A percentile compares a stretch with the other conserved stretches of the same genome.
Evolutionary conservation across 768 basidiomycete genomes (phyloP).

Genomic region (Boletus reticuloceps): DNA sequence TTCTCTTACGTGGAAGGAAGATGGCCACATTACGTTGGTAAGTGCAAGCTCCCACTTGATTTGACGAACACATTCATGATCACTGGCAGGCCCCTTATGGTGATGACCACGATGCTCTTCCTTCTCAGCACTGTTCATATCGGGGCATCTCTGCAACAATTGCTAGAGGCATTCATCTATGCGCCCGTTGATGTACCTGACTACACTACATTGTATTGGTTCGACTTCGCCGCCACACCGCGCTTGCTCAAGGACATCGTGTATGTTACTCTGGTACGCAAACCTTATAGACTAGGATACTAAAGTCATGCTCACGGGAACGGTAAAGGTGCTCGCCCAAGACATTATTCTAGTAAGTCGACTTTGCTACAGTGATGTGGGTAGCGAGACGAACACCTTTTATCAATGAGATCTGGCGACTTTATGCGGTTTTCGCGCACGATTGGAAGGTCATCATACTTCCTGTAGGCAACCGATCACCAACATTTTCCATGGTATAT

Average conservation of each 20-base stretch:
- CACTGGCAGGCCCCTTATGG: background rate
- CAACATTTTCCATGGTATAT: background rate
- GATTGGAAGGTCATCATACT: conserved; percentile 1
- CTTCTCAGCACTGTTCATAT: background rate
- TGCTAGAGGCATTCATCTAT: conserved; percentile 1
- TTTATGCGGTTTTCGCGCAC: background rate
- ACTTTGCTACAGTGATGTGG: background rate
- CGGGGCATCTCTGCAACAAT: background rate
- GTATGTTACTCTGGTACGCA: background rate
- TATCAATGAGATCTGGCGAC: conserved; percentile 2
- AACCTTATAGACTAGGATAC: background rate
- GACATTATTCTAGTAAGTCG: background rate
- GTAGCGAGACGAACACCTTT: background rate
- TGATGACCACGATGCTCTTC: background rate
- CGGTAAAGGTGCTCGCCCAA: background rate
- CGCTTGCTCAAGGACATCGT: background rate
- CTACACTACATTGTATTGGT: conserved; percentile 4
- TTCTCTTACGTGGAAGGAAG: background rate
- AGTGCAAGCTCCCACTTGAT: background rate
- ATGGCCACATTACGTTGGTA: background rate
- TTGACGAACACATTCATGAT: background rate
- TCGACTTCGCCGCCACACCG: background rate
- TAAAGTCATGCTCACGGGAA: background rate
- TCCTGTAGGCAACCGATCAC: background rate
- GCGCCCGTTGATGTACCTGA: background rate